A percentile compares a stretch with the other conserved stretches of the same genome.
These are phyloP conservation scores for Saccharomycopsis vini DNA, from an alignment of 805 yeast species.

Conservation along the genomic window DNA sequence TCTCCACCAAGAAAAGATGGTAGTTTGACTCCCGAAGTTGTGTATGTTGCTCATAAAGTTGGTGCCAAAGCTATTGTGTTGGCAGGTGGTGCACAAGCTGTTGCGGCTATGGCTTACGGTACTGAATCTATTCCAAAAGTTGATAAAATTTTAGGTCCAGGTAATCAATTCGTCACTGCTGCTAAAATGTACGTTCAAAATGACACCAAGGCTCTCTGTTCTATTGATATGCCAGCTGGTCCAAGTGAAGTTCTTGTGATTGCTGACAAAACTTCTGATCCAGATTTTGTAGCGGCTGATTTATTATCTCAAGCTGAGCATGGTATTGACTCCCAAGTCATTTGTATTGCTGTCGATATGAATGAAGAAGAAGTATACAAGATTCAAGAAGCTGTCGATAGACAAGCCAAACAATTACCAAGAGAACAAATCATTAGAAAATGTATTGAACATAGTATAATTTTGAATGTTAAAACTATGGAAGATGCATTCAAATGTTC, in stretches of 20 bases:
- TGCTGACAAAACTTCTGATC: slow-evolving; percentile 81
- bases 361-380: slow-evolving; percentile 48
- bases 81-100: slow-evolving; percentile 99
- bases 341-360: slow-evolving; percentile 75
- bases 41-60: slow-evolving; percentile 91
- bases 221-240: slow-evolving; percentile 99
- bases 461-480: slow-evolving; percentile 55
- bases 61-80: slow-evolving; percentile 85
- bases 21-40: slow-evolving; percentile 90
- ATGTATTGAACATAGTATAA: slow-evolving; percentile 86
- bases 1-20: slow-evolving; percentile 96
- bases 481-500: slow-evolving; percentile 83
- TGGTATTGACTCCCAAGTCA: slow-evolving; percentile 96
- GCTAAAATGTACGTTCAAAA: slow-evolving; percentile 97
- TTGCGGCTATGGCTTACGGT: slow-evolving; percentile 98
- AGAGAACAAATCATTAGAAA: slow-evolving; percentile 89
- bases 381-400: slow-evolving; percentile 74
- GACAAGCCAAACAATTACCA: slow-evolving; percentile 77
- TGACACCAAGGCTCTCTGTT: slow-evolving; percentile 88
- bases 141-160: slow-evolving; percentile 97
- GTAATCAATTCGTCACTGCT: slow-evolving; percentile 98
- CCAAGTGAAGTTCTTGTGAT: slow-evolving; percentile 97
- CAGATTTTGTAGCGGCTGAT: slow-evolving; percentile 95
- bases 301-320: slow-evolving; percentile 97
- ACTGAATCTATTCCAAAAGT: slow-evolving; percentile 87